Base-by-base conservation (phyloP, 768 basidiomycete genomes). In the Leccinum arenicola region DNA sequence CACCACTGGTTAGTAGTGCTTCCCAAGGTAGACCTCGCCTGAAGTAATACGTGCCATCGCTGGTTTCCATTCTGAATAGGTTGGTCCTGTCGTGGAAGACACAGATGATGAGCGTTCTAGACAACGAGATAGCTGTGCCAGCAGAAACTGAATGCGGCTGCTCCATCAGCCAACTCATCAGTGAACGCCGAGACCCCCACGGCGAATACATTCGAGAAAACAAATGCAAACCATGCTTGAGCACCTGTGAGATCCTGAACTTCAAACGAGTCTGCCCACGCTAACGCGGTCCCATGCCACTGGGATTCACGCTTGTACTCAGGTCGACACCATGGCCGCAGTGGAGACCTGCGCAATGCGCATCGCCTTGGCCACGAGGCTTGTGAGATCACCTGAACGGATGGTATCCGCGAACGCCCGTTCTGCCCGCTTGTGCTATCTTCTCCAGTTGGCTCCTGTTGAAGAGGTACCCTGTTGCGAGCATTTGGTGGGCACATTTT, bases 211-310 rank as follows among this genome's bases (percentile, higher is more conserved):
- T 15, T 7, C 14, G 6, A 36, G 35, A 36, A 36, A 36, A 36
- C 8, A 35, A 35, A 14, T 87, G 85, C 19, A 86, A 66, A 0
- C 79, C 82, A 59, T 82, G 82, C 66, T 86, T 85, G 4, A 86
- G 73, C 52, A 80, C 77, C 3, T 72, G 71, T 2, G 84, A 83
- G n/a, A 87, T 72, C 27, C 67, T 75, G 31, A 78, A 63, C 63
- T 86, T 84, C 17, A 86, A 68, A 66, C 85, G 84, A 11, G 82
- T 83, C 68, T 86, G 85, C 1, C 85, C 75, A 5, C 75, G 74
- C 2, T 7, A 38, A 86, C 76, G 1, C 83, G 69, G 64, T 84
- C 78, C 14, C 83, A 79, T 25, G 57, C 64, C 54, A 63, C 51
- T 3, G 78, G 78, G n/a, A 78, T 74, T 78, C 78, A 79, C 82